Evolutionary conservation across 2,329 filamentous ascomycete genomes (phyloP).

Genomic region (Xylaria sp.): DNA sequence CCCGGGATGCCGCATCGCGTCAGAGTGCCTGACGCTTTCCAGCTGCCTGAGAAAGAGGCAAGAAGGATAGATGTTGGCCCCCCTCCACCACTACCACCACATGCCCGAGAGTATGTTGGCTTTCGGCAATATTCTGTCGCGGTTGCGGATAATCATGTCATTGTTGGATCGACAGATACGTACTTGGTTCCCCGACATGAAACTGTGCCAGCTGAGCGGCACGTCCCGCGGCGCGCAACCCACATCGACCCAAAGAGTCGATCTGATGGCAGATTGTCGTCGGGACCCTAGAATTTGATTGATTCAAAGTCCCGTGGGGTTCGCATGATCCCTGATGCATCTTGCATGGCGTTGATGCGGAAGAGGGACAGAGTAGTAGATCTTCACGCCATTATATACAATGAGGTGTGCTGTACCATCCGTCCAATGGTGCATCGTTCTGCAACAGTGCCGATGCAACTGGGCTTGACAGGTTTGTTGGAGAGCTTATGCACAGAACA

Average conservation of each 20-base stretch:
- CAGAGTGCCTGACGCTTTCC: constrained; percentile 1
- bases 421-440: neutral
- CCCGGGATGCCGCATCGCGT: constrained; percentile 19
- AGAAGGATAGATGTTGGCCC: neutral
- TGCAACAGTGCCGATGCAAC: neutral
- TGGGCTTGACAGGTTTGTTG: neutral
- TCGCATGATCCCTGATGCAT: constrained; percentile 9
- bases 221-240: constrained; percentile 10
- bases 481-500: neutral
- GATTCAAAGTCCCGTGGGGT: neutral
- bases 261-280: constrained; percentile 4
- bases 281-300: neutral
- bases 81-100: neutral
- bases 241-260: neutral
- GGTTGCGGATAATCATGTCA: constrained; percentile 30
- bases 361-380: constrained; percentile 7
- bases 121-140: constrained; percentile 26
- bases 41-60: constrained; percentile 9
- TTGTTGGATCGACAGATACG: constrained; percentile 35
- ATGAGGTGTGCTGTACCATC: neutral
- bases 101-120: constrained; percentile 1
- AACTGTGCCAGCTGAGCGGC: constrained; percentile 34
- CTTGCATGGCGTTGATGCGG: constrained; percentile 19
- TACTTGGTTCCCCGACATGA: constrained; percentile 20
- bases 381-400: constrained; percentile 14